These are phyloP conservation scores for Tulasnella sp. DNA, from an alignment of 768 basidiomycete genomes.

Conservation along the genomic window DNA sequence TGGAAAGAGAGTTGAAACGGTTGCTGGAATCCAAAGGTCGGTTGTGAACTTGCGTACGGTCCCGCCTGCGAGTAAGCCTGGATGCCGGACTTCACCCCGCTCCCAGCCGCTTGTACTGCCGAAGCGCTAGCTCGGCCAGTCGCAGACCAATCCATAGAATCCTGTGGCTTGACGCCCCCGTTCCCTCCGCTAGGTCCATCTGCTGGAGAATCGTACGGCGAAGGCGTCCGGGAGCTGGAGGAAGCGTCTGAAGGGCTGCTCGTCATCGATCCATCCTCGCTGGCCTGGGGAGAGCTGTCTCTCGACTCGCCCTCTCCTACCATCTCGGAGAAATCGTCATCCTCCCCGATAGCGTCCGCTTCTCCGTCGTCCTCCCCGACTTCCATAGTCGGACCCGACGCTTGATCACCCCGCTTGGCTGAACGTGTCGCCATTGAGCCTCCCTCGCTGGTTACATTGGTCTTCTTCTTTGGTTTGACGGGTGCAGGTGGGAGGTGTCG, in stretches of 20 bases:
- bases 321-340: slow-evolving; percentile 17
- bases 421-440: slow-evolving; percentile 26
- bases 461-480: slow-evolving; percentile 38
- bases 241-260: slow-evolving; percentile 83
- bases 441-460: slow-evolving; percentile 25
- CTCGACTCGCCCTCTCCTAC: slow-evolving; percentile 22
- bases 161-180: neutral
- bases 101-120: neutral
- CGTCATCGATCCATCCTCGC: slow-evolving; percentile 87
- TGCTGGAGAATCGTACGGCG: slow-evolving; percentile 57
- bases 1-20: neutral
- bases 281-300: slow-evolving; percentile 43
- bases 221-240: slow-evolving; percentile 90
- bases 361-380: slow-evolving; percentile 21
- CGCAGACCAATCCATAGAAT: slow-evolving; percentile 19
- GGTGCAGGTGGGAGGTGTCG: slow-evolving; percentile 86
- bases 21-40: slow-evolving; percentile 16
- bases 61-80: neutral
- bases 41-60: slow-evolving; percentile 20
- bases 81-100: too few species aligned
- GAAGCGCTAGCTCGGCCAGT: neutral
- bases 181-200: slow-evolving; percentile 33
- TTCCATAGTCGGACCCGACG: slow-evolving; percentile 1
- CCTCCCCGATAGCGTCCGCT: slow-evolving; percentile 23
- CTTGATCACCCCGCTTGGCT: slow-evolving; percentile 24